Evolutionary conservation across 2,329 filamentous ascomycete genomes (phyloP), one percentile per base, ranked within the genome.

Genomic region (Phyllosticta citriasiana): DNA sequence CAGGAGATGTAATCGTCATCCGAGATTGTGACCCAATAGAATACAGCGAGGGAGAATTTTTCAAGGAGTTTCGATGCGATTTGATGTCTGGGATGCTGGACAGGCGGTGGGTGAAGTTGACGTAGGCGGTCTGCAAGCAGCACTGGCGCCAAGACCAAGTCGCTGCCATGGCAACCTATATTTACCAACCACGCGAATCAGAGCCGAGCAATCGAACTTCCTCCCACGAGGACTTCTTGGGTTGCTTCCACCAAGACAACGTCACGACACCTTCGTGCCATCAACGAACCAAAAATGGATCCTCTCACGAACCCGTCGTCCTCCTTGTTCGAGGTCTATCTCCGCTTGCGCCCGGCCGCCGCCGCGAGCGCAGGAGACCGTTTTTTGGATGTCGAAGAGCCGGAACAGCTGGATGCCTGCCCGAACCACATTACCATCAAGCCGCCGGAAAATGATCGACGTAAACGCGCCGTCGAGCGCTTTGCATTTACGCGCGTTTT

Each of bases 401-500:
- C 67, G 50, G 70, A 71, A 22, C 66, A 68, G 27, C 66, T 69
- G 56, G 70, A 73, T 55, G n/a, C 14, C 40, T 47, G 16, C n/a
- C 74, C 78, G 1, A 80, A 77, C 16, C 79, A 81, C 66, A 79
- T 82, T 65, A 81, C 79, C 6, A 79, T 81, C 67, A 76, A 77
- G 58, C 77, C 79, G 7, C 91, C 92, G 0, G 89, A 91, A 2
- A 88, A 86, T 64, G 93, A 97, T 63, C 82, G 85, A 64, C 84
- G 93, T 61, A 89, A 93, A 67, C 85, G 92, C 54, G 91, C 92
- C 0, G 85, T 97, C 40, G 94, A 99, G 74, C 91, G 88, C 71
- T 99, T 97, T 72, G 89, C 87, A 1, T 99, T 99, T 71, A 99
- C 94, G 0, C 85, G 85, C 64, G 91, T 99, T 0, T 97, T 97